These are phyloP conservation scores for Calonectria crousiana DNA, from an alignment of 2,329 filamentous ascomycete genomes.

Conservation along the genomic window DNA sequence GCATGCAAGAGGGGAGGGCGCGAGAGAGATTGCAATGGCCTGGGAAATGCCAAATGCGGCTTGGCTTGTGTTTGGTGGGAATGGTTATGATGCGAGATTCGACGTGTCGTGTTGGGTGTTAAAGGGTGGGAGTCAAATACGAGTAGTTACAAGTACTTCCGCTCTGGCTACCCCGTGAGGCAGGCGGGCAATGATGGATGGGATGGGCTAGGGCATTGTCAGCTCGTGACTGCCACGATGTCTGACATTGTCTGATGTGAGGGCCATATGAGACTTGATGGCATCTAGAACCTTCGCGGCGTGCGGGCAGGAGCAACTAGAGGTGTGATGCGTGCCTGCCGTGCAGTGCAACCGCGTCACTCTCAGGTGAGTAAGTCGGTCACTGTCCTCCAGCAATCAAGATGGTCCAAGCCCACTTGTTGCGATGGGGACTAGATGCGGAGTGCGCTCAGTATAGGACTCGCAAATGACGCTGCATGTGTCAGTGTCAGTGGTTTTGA, in stretches of 20 bases:
- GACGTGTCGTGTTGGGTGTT: background rate
- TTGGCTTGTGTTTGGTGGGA: background rate
- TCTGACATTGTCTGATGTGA: slow-evolving; percentile 18
- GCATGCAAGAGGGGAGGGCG: background rate
- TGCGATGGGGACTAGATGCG: background rate
- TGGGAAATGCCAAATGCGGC: slow-evolving; percentile 12
- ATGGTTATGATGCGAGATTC: background rate
- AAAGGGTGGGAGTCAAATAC: background rate
- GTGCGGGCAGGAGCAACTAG: background rate
- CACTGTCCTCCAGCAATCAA: background rate
- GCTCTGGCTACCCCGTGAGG: background rate
- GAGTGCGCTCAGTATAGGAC: background rate
- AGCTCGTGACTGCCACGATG: slow-evolving; percentile 14
- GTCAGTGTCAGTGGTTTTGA: background rate
- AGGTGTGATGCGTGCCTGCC: slow-evolving; percentile 1
- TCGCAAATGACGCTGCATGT: slow-evolving; percentile 3
- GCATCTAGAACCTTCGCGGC: slow-evolving; percentile 1
- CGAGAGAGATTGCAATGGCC: background rate
- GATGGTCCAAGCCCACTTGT: background rate
- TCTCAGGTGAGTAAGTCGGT: background rate
- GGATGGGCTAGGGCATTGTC: background rate
- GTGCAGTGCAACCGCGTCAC: background rate
- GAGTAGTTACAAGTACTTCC: background rate
- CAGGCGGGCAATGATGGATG: background rate
- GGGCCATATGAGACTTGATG: slow-evolving; percentile 6